Base-by-base conservation (phyloP, 345 rosid genomes). In the Angophora floribunda region DNA sequence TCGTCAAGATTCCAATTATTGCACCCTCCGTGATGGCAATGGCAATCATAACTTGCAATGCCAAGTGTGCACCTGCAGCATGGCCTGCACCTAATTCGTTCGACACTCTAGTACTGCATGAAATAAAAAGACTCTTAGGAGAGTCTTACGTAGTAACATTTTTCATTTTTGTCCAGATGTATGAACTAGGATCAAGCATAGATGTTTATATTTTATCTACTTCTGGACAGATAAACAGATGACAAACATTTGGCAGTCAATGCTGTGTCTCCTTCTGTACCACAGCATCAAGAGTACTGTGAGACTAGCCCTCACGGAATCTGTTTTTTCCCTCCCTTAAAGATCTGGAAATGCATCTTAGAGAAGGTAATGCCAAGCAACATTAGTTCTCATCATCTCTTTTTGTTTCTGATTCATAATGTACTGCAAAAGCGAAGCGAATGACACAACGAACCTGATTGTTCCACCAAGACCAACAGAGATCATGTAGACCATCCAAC, bases 391-490 rank as follows among this genome's bases (percentile, higher is more conserved):
- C 30, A 44, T 36, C n/a, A 13, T 86, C 16, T 86, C 36, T 45
- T 63, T 63, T 63, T 28, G 70, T 28, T 28, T 63, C 70, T 63
- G n/a, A 61, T 28, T n/a, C 36, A 63, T 13, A 63, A n/a, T 6
- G n/a, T 5, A n/a, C 36, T n/a, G 17, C 94, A 94, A 22, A 55
- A 75, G 28, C 4, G 2, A 85, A 51, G 61, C 3, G 3, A 85
- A 52, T 19, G 65, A 30, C 36, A 9, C 53, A 44, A 86, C 89
- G 45, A 32, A 94, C 98, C 97, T 95, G 88, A 95, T 93, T 61
- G 96, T 92, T 32, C 95, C 95, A 51, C 97, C 93, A 32, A 95
- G 95, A 10, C 96, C 96, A 67, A 94, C 93, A 44, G 98, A 92
- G 90, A 95, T 91, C 97, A 93, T 94, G 89, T 93, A 94, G 85